Base-by-base conservation (phyloP, 345 rosid species). In the Camelina hispida region DNA sequence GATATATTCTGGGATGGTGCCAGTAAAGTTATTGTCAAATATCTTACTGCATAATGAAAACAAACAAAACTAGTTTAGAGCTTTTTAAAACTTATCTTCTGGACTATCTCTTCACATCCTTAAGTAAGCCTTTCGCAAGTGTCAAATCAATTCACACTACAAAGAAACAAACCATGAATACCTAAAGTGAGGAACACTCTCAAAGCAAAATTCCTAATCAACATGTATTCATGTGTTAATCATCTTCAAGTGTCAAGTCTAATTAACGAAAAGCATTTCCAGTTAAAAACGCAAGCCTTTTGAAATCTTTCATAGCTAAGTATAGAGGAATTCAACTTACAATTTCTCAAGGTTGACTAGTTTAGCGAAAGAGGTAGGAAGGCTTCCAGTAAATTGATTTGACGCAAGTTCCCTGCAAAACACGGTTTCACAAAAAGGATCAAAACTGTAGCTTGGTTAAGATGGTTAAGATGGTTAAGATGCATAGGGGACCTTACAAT, bases 21-120 rank as follows among this genome's bases (percentile, higher is more conserved):
- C 96, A 22, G 17, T 87, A 61, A 90, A 85, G 80, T 83, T 79
- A 79, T 93, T 93, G 64, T 93, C 98, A 54, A 77, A 78, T 65
- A 90, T 79, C 80, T 85, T 80, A 68, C 98, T 93, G 89, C 84
- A 74, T 12, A 44, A 38, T 16, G 40, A 32, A 20, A 53, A 38
- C 15, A 50, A 60, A n/a, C 16, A 25, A 3, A 60, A 16, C 35
- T 20, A 46, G 34, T 28, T 69, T 6, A 70, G 14, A 25, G 38
- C 17, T 32, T 55, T 28, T 17, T 5, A 0, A n/a, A 54, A 38
- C 9, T 68, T n/a, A 20, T 13, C 18, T 61, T 44, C 8, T 5
- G 7, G 48, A 44, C 0, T 14, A 22, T 28, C 38, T 56, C 7
- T 58, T 17, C 25, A 58, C 43, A 48, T 30, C 17, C 9, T 34